A percentile compares a stretch with the other conserved stretches of the same genome.
Conservation (phyloP, 768 basidiomycete genomes). For the Tricholoma bakamatsutake region DNA sequence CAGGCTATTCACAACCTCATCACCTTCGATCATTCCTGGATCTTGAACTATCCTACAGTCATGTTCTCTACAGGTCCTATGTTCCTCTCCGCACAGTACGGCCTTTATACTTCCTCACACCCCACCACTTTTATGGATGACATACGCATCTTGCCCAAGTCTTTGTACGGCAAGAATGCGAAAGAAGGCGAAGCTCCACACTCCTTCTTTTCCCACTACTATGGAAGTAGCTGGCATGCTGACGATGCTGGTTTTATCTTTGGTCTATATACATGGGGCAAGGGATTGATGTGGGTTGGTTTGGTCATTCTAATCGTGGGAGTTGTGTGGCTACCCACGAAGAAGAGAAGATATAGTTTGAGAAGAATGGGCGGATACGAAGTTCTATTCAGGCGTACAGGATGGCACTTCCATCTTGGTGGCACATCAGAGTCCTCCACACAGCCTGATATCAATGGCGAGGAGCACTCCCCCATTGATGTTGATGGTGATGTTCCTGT, state of each 20-base stretch:
- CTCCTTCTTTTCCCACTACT: slow-evolving; percentile 95
- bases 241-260: slow-evolving; percentile 97
- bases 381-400: slow-evolving; percentile 66
- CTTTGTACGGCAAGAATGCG: slow-evolving; percentile 97
- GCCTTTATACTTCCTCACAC: slow-evolving; percentile 72
- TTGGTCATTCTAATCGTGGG: slow-evolving; percentile 67
- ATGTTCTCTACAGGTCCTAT: slow-evolving; percentile 99
- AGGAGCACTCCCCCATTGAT: slow-evolving; percentile 38
- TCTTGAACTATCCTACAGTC: slow-evolving; percentile 98
- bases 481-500: slow-evolving; percentile 46
- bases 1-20: slow-evolving; percentile 90
- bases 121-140: slow-evolving; percentile 60
- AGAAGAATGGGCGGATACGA: slow-evolving; percentile 70
- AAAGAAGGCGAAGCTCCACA: slow-evolving; percentile 76
- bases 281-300: slow-evolving; percentile 81
- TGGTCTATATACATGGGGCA: slow-evolving; percentile 88
- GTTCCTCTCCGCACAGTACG: slow-evolving; percentile 95
- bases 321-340: slow-evolving; percentile 51
- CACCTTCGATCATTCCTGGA: slow-evolving; percentile 89
- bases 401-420: slow-evolving; percentile 69
- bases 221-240: slow-evolving; percentile 97
- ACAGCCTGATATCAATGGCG: slow-evolving; percentile 32
- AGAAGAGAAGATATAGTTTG: slow-evolving; percentile 54
- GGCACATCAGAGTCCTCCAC: slow-evolving; percentile 46
- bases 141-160: slow-evolving; percentile 89